Base-by-base conservation (phyloP, 2,329 filamentous ascomycete species). In the Microdochium bolleyi region DNA sequence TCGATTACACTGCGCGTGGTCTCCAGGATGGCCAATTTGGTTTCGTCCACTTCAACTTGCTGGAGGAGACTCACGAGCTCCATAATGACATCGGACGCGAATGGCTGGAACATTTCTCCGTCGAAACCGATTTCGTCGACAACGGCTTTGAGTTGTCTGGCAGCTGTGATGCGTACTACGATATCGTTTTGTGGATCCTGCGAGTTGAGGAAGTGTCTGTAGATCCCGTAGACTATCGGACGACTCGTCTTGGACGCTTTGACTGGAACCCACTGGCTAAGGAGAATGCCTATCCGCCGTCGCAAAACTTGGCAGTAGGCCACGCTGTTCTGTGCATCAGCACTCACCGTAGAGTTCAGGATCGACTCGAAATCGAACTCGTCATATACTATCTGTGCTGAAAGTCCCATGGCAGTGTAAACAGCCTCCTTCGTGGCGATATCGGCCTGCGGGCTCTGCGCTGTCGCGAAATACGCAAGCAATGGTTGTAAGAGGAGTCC, bases 361-460 rank as follows among this genome's bases (percentile, higher is more conserved):
- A 97, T 88, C 1, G 77, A 67, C 63, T 95, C 87, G 70, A 97
- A 97, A 67, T 97, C 88, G 57, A 96, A 82, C 11, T 82, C 76
- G 49, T 85, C 74, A 54, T 85, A 78, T 16, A 97, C 73, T 38
- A 92, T 84, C 2, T 89, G 79, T 1, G 92, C 89, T 0, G 94
- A 84, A 50, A 96, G 77, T 2, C 92, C 92, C 72, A 99, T 86
- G 11, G 92, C 91, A 4, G 89, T 95, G 64, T 99, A 99, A 1
- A 97, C 84, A 0, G 92, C 92, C 66, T 99, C 94, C 66, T 96
- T 97, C 55, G 88, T 83, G 16, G 94, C 78, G 13, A 97, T 80
- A 57, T 94, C 84, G 11, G 73, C 67, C 30, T 77, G 64, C 5
- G 80, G 77, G 73, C 82, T 81, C 55, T 89, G 85, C 52, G 91